phyloP scores from a whole-genome alignment of 306 rosid genomes.

The Quercus alba region DNA sequence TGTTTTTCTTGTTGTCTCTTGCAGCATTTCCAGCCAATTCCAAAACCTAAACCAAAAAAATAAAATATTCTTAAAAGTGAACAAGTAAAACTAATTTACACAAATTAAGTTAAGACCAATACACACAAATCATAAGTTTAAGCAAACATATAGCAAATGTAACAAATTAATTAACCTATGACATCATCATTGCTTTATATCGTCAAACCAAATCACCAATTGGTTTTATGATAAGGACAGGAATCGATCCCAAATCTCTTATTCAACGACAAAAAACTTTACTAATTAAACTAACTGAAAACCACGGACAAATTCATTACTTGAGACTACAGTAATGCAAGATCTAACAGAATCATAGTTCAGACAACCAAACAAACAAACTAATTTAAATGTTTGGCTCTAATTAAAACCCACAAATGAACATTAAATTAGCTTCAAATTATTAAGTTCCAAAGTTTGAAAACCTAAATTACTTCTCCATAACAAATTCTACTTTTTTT shows the following conservation, averaged over 20 bases:
- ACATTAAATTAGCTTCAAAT: not conserved
- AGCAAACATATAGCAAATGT: not conserved
- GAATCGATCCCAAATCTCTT: rapidly evolving
- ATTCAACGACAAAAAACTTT: rapidly evolving
- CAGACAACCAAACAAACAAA: not conserved
- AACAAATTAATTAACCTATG: not conserved
- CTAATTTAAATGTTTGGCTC: not conserved
- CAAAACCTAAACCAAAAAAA: conserved; percentile 30
- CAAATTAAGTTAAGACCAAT: no score
- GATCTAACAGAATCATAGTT: not conserved
- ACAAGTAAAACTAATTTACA: no score
- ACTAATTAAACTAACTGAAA: rapidly evolving
- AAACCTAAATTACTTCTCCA: not conserved
- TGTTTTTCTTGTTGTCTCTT: conserved; percentile 45
- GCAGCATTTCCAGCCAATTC: conserved; percentile 61
- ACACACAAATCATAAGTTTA: no score
- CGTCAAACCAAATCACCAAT: no score
- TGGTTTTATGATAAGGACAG: rapidly evolving
- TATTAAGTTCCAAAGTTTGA: not conserved
- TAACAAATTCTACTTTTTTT: not conserved
- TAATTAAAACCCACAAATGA: not conserved
- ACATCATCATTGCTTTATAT: no score
- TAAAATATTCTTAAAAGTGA: no score
- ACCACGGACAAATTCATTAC: not conserved
- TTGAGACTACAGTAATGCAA: not conserved